phyloP scores from a whole-genome alignment of 176 grass and related monocot species.

The Dendrocalamus sinicus region DNA sequence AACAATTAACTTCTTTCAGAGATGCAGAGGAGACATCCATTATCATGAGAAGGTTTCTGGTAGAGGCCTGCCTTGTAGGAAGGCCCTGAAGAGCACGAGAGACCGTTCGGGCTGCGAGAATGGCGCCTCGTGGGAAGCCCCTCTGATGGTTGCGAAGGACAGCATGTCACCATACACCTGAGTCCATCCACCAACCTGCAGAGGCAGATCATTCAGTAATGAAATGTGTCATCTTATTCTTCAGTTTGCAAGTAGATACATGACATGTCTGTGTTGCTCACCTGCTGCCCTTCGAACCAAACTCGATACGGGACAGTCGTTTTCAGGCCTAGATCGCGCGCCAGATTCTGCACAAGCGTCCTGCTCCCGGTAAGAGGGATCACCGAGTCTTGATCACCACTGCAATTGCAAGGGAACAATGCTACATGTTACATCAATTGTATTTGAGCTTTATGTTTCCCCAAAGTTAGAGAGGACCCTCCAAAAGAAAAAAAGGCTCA shows the following conservation, averaged over 20 bases:
- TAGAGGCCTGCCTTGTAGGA: conserved; percentile 76
- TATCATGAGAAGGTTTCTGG: conserved; percentile 83
- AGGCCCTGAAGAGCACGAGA: conserved; percentile 89
- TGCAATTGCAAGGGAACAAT: conserved; percentile 41
- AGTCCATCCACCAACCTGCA: conserved; percentile 95
- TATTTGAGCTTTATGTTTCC: neutral
- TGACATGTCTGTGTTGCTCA: conserved; percentile 22
- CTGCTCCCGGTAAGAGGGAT: conserved; percentile 92
- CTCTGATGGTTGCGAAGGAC: conserved; percentile 91
- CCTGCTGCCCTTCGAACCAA: conserved; percentile 97
- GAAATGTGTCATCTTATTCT: neutral
- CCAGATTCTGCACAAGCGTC: conserved; percentile 79
- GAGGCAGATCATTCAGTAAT: neutral
- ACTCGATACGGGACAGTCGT: conserved; percentile 73
- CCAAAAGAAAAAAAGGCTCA: conserved; percentile 20
- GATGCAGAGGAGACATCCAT: neutral
- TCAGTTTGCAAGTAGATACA: neutral
- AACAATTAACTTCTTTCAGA: neutral
- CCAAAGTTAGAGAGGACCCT: conserved; percentile 29
- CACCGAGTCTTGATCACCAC: conserved; percentile 97
- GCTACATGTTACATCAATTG: neutral
- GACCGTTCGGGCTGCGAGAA: conserved; percentile 95
- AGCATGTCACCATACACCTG: conserved; percentile 77
- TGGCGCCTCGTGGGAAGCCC: conserved; percentile 92
- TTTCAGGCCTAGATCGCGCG: conserved; percentile 70